These are phyloP conservation scores for Sclerotinia subarctica DNA, from an alignment of 2,329 filamentous ascomycete genomes.

Conservation along the genomic window DNA sequence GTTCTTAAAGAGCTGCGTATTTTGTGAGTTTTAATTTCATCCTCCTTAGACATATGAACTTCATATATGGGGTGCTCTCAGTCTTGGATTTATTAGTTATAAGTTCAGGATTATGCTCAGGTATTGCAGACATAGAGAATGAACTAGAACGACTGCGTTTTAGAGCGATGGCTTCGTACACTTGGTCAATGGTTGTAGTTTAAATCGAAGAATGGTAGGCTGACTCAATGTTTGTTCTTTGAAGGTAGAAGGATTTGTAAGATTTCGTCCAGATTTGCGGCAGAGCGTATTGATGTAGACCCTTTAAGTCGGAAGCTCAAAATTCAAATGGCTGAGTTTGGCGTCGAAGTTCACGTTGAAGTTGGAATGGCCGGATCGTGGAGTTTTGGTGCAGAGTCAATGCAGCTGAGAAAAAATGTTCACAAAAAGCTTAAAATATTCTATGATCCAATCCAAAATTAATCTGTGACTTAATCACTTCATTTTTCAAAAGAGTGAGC, in stretches of 20 bases:
- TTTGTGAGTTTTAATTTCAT: neutral
- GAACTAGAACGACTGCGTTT: neutral
- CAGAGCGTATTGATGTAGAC: neutral
- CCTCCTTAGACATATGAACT: neutral
- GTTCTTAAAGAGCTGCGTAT: neutral
- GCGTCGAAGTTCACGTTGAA: neutral
- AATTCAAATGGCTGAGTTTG: neutral
- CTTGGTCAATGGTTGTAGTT: neutral
- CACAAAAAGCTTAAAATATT: neutral
- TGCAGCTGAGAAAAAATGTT: neutral
- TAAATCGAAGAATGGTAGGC: neutral
- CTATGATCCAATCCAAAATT: too few relatives aligned
- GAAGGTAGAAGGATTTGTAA: neutral
- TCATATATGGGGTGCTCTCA: neutral
- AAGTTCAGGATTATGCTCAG: too few relatives aligned
- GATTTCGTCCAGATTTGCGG: neutral
- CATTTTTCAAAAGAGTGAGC: too few relatives aligned
- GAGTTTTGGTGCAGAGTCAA: neutral
- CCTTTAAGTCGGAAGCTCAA: too few relatives aligned
- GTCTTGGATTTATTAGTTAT: neutral
- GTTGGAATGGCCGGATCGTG: neutral
- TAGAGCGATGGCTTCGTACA: neutral
- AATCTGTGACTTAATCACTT: too few relatives aligned
- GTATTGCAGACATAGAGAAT: neutral
- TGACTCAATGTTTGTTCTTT: neutral